Base-by-base conservation (phyloP, 176 grass and related monocot genomes). In the Tillandsia leiboldiana region DNA sequence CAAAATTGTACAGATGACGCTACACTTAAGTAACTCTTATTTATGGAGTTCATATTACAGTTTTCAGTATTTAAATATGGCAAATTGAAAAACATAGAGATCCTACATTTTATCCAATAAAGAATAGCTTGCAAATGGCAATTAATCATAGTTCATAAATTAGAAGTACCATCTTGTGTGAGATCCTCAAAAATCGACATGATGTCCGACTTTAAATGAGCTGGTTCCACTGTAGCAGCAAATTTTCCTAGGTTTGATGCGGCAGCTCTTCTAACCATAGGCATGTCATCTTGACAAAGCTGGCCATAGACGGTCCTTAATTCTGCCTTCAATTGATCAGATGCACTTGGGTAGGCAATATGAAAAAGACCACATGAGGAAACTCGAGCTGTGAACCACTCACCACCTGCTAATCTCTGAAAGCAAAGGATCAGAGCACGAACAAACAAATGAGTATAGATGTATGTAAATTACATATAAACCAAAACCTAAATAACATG, bases 101-200 rank as follows among this genome's bases (percentile, higher is more conserved):
- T 0, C 33, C 33, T 42, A 3, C 33, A 42, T 42, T 42, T 42
- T 42, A 42, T 18, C 56, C n/a, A 20, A 20, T 9, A 61, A 22
- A n/a, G 7, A 61, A 61, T 42, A 42, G 10, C 17, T 7, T 9
- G 15, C 0, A 9, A 61, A 18, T 10, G 22, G 56, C 7, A 61
- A 61, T 18, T 61, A 61, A 61, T 15, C 13, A 57, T 57, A 57
- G n/a, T 6, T 12, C 3, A 12, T 7, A 15, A 17, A 57, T 28
- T 56, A 49, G 63, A 27, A 70, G 12, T 92, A 97, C 93, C 94
- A 77, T 97, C 94, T 78, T 92, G 88, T 17, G 92, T 96, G 68
- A 96, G 72, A 73, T 92, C 88, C 71, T 89, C 83, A 70, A 96
- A 96, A 67, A 96, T 96, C n/a, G 88, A 92, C 81, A 96, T 83